Percentiles rank a stretch among this genome's conserved stretches.
Evolutionary conservation across 306 rosid genomes (phyloP).

Genomic region (Astragalus membranaceus): DNA sequence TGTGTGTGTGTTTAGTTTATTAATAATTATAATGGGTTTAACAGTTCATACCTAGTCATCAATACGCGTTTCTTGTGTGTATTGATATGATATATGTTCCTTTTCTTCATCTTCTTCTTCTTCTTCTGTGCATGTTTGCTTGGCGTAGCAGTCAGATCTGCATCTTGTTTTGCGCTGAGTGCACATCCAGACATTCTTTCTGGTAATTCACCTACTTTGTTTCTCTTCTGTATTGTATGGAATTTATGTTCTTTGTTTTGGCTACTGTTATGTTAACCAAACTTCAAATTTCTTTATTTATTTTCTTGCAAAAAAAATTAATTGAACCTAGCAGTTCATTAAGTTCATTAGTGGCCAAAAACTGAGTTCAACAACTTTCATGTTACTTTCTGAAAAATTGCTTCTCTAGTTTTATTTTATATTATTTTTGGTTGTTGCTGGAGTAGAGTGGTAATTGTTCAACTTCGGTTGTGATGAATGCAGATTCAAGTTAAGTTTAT

Average conservation of each 20-base stretch:
- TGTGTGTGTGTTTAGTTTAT: slow-evolving; percentile 29
- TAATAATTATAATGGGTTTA: slow-evolving; percentile 34
- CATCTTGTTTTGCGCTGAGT: slow-evolving; percentile 31
- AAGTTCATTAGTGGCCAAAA: not conserved
- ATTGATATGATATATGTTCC: slow-evolving; percentile 27
- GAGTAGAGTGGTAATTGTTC: not conserved
- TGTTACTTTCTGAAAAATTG: too few relatives aligned
- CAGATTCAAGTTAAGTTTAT: slow-evolving; percentile 36
- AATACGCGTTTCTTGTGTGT: slow-evolving; percentile 55
- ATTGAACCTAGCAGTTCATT: slow-evolving; percentile 9
- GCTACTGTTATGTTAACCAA: slow-evolving; percentile 21
- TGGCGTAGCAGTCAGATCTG: slow-evolving; percentile 55
- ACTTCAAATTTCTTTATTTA: not conserved
- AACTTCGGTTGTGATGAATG: slow-evolving; percentile 27
- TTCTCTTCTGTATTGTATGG: slow-evolving; percentile 18
- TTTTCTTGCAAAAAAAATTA: not conserved
- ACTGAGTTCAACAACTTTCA: not conserved
- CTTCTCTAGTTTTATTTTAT: slow-evolving; percentile 11
- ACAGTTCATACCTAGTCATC: slow-evolving; percentile 81
- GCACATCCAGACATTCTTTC: slow-evolving; percentile 43
- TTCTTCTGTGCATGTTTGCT: slow-evolving; percentile 34
- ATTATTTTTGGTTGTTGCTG: slow-evolving; percentile 11
- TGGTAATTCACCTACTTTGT: slow-evolving; percentile 39
- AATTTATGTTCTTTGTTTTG: slow-evolving; percentile 44
- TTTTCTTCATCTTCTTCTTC: not conserved